These are phyloP conservation scores for Ajuga chamaepitys DNA, from an alignment of 257 asterid species.

Conservation along the genomic window DNA sequence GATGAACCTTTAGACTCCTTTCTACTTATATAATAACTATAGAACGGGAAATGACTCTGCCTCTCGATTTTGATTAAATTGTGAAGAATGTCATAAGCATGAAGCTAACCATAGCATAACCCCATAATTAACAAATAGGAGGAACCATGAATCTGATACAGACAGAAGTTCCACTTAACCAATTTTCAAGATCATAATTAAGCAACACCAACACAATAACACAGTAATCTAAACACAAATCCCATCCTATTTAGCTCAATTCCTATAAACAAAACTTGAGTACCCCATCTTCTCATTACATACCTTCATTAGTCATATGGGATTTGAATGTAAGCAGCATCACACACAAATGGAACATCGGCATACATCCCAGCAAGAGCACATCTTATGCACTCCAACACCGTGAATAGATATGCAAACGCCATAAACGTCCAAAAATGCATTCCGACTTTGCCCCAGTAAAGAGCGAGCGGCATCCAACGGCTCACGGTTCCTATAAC, in stretches of 20 bases:
- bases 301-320: constrained; percentile 50
- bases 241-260: background rate
- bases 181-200: background rate
- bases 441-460: constrained; percentile 92
- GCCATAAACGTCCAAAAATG: constrained; percentile 71
- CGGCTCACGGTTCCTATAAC: constrained; percentile 76
- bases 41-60: too few species aligned
- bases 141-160: background rate
- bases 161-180: background rate
- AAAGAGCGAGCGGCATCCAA: constrained; percentile 66
- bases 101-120: too few species aligned
- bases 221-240: background rate
- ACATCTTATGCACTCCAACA: constrained; percentile 71
- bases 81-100: too few species aligned
- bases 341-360: constrained; percentile 78
- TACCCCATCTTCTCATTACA: background rate
- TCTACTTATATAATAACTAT: too few species aligned
- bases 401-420: constrained; percentile 73
- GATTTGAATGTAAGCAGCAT: constrained; percentile 91
- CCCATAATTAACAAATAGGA: too few species aligned
- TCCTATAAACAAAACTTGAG: background rate
- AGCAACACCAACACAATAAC: background rate
- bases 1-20: too few species aligned
- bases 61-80: too few species aligned
- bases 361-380: constrained; percentile 88